Base-by-base conservation (phyloP, 306 rosid species). In the Cyclanthera cordifolia region DNA sequence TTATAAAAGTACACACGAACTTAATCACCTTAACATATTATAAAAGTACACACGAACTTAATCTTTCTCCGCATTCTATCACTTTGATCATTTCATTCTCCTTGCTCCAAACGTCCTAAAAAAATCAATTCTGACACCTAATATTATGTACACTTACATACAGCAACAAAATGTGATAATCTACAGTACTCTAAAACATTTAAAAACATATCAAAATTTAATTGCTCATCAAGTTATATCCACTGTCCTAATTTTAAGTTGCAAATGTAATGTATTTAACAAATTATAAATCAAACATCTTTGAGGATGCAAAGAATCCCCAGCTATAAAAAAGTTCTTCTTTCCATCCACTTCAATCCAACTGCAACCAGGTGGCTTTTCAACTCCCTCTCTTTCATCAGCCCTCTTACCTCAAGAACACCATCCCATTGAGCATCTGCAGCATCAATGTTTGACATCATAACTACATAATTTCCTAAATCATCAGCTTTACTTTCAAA, bases 281-380 rank as follows among this genome's bases (percentile, higher is more conserved):
- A 80, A 72, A 47, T 73, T 67, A 71, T 85, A 89, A 77, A 87
- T 84, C 60, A 73, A 66, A 78, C 75, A 81, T 77, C 96, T 87
- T 75, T 85, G 85, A 1, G 90, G 90, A 71, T 92, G 97, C 60
- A 91, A 84, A 76, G 71, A 84, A 75, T 92, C 95, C 71, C 85
- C 96, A 25, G 86, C 92, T 23, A 85, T 74, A 79, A 92, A 89
- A 74, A 83, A 54, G 67, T 82, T 82, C 48, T 70, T 81, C 63
- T 69, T 82, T 68, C 79, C 80, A 79, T 87, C 93, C 70, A 89
- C 84, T 83, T 89, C 96, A 39, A 89, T 87, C 96, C 98, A 92
- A 74, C 98, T 92, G 80, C 96, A 89, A 56, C 96, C 96, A 32
- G 87, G 90, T 52, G 93, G 95, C 68, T 84, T 89, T 81, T 89